These are phyloP conservation scores for Penicillium bialowiezense DNA, from an alignment of 495 filamentous ascomycete genomes.

Conservation along the genomic window DNA sequence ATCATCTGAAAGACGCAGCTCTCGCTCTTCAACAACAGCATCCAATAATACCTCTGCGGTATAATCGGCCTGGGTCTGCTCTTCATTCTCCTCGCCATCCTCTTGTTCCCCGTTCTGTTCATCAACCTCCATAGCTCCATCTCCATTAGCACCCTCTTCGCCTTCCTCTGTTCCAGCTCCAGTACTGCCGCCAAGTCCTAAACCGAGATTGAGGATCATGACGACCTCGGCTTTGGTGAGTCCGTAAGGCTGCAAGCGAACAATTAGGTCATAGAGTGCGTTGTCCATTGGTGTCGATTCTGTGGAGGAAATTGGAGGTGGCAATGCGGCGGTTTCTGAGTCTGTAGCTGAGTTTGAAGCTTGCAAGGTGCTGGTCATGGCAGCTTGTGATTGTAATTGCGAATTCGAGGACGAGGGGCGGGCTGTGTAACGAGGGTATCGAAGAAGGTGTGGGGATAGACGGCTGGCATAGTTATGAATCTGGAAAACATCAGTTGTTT, in stretches of 20 bases:
- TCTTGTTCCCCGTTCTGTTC: conserved; percentile 18
- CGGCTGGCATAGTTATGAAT: conserved; percentile 46
- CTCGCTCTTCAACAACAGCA: conserved; percentile 45
- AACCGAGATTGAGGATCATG: conserved; percentile 60
- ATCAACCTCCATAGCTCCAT: conserved; percentile 23
- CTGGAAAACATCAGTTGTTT: conserved; percentile 14
- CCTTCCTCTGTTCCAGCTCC: conserved; percentile 7
- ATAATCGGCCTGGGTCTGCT: conserved; percentile 23
- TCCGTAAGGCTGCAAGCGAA: conserved; percentile 42
- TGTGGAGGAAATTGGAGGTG: conserved; percentile 1
- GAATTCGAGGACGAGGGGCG: conserved; percentile 18
- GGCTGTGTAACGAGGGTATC: conserved; percentile 32
- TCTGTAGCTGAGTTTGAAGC: conserved; percentile 15
- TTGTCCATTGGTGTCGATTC: conserved; percentile 34
- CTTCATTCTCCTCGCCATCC: conserved; percentile 22
- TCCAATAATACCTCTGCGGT: conserved; percentile 39
- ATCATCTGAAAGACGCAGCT: conserved; percentile 36
- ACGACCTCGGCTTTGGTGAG: conserved; percentile 62
- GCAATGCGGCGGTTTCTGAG: conserved; percentile 6
- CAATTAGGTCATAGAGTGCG: conserved; percentile 40
- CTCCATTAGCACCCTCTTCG: conserved; percentile 17
- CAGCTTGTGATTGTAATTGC: conserved; percentile 26
- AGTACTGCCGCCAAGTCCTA: conserved; percentile 24
- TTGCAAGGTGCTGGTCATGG: conserved; percentile 22
- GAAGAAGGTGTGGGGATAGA: conserved; percentile 37